Percentiles rank a stretch among this genome's conserved stretches.
Evolutionary conservation across 1,284 basidiomycete genomes (phyloP).

Genomic region (Ganoderma lingzhi): DNA sequence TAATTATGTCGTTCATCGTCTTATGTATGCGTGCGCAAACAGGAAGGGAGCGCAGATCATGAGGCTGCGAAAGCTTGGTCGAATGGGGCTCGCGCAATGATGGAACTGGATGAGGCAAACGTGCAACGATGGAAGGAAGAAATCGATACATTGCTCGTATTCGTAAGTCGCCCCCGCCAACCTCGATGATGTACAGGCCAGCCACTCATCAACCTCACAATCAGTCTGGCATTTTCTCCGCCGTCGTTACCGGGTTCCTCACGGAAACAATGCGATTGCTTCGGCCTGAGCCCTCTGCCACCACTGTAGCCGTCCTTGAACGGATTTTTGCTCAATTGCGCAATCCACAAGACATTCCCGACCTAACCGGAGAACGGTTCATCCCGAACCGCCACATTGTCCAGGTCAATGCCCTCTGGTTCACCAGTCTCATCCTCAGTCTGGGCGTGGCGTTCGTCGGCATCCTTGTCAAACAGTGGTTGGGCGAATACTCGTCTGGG

Average conservation of each 20-base stretch:
- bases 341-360: not conserved
- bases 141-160: conserved; percentile 19
- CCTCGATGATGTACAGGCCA: too few relatives aligned
- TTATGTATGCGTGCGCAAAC: not conserved
- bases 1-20: not conserved
- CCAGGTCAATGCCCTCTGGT: conserved; percentile 14
- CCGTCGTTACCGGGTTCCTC: conserved; percentile 20
- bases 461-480: conserved; percentile 17
- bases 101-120: conserved; percentile 15
- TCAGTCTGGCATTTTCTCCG: conserved; percentile 21
- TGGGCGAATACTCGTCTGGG: conserved; percentile 9
- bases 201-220: not conserved
- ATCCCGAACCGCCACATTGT: conserved; percentile 2
- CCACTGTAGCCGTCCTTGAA: conserved; percentile 8
- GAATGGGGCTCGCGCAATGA: conserved; percentile 13
- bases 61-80: conserved; percentile 15
- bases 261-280: conserved; percentile 15
- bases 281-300: conserved; percentile 11
- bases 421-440: conserved; percentile 13
- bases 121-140: conserved; percentile 20
- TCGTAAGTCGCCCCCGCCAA: conserved; percentile 10
- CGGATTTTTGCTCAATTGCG: conserved; percentile 9
- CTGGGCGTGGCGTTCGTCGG: conserved; percentile 13
- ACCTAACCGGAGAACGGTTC: not conserved
- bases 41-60: not conserved